These are phyloP conservation scores for Paramicrosporidium saccamoebae DNA, from an alignment of 371 early-diverging fungal genomes.

Conservation along the genomic window DNA sequence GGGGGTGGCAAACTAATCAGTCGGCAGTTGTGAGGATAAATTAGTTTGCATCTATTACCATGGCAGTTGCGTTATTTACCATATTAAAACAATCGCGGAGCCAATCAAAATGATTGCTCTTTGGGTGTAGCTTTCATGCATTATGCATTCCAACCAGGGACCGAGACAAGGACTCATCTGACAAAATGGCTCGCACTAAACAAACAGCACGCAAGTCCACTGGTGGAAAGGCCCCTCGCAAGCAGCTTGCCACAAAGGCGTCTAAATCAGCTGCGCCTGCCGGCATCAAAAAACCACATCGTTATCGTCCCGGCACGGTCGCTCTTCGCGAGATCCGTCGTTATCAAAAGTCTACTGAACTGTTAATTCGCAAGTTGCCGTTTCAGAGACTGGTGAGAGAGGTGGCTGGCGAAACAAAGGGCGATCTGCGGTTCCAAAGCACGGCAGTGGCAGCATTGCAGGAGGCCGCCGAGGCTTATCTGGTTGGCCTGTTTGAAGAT, in stretches of 20 bases:
- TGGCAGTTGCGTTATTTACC: too few relatives aligned
- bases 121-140: too few relatives aligned
- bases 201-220: slow-evolving; percentile 54
- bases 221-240: slow-evolving; percentile 55
- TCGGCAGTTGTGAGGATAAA: too few relatives aligned
- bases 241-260: slow-evolving; percentile 51
- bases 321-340: slow-evolving; percentile 89
- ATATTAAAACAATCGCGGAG: too few relatives aligned
- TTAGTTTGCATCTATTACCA: too few relatives aligned
- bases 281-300: slow-evolving; percentile 49
- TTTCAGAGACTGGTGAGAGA: slow-evolving; percentile 92
- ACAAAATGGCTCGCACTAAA: slow-evolving; percentile 38
- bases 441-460: slow-evolving; percentile 91
- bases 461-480: slow-evolving; percentile 93
- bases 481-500: slow-evolving; percentile 81
- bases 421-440: slow-evolving; percentile 88
- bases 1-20: too few relatives aligned
- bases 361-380: slow-evolving; percentile 87
- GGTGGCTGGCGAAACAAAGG: slow-evolving; percentile 85
- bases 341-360: slow-evolving; percentile 90
- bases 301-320: slow-evolving; percentile 60
- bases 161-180: too few relatives aligned
- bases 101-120: too few relatives aligned
- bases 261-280: too few relatives aligned
- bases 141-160: too few relatives aligned